Evolutionary conservation across 2,329 filamentous ascomycete genomes (phyloP).

Genomic region (Orbilia oligospora): DNA sequence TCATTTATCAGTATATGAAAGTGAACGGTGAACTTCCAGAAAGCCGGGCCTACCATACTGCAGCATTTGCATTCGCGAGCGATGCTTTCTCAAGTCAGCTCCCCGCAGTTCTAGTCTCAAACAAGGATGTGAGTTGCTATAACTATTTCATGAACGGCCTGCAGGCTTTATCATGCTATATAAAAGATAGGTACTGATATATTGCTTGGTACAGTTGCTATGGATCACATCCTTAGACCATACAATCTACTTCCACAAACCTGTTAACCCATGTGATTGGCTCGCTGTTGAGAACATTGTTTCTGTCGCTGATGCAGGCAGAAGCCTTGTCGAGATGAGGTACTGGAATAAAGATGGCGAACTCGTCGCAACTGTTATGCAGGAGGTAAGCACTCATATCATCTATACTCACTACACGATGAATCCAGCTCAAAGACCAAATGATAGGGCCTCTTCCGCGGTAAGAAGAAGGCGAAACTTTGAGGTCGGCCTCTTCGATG

Average conservation of each 20-base stretch:
- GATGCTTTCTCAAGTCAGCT: constrained; percentile 54
- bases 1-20: constrained; percentile 37
- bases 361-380: constrained; percentile 47
- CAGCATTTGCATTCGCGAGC: constrained; percentile 50
- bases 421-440: neutral
- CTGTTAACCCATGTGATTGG: constrained; percentile 51
- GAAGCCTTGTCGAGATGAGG: constrained; percentile 48
- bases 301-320: constrained; percentile 32
- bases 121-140: constrained; percentile 34
- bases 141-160: neutral
- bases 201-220: neutral
- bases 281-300: constrained; percentile 47
- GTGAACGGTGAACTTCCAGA: constrained; percentile 38
- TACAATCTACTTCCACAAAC: constrained; percentile 49
- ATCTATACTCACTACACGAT: no score
- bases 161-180: neutral
- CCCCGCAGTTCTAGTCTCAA: constrained; percentile 43
- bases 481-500: neutral
- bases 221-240: constrained; percentile 56
- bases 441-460: constrained; percentile 48
- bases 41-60: constrained; percentile 28
- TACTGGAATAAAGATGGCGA: constrained; percentile 45
- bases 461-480: constrained; percentile 39
- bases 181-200: neutral
- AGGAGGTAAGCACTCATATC: constrained; percentile 25